Base-by-base conservation (phyloP, 2,329 filamentous ascomycete genomes). In the Huntiella omanensis region DNA sequence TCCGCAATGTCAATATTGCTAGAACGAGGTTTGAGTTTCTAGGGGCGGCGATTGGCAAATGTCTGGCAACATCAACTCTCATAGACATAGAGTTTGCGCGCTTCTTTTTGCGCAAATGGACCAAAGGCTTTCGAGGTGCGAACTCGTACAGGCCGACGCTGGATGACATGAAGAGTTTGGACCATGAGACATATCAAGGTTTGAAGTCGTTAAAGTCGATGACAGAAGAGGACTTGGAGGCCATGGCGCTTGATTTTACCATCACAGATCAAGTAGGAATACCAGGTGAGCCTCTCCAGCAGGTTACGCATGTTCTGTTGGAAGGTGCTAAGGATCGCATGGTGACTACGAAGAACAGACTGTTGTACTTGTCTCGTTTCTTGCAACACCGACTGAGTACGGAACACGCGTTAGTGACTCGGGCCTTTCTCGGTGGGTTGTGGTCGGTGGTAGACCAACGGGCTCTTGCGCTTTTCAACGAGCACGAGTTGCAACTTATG, bases 401-500 rank as follows among this genome's bases (percentile, higher is more conserved):
- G 1, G 91, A 96, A 57, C 83, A 84, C 1, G 72, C 73, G 43
- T 64, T 69, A n/a, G 86, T 95, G 57, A 95, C 87, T 1, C 71
- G 77, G 16, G 85, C 86, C 1, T 98, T 98, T 59, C 71, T 98
- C 5, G 77, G 77, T 47, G 91, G 91, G 0, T 74, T 98, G 1
- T 77, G 82, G 16, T 71, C 79, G 52, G 93, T 98, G 57, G 91
- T 98, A 53, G 80, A 87, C 49, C 87, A 88, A 0, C 75, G 76
- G 3, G 98, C 91, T 91, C 71, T 98, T 4, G 86, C 81, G 55
- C 96, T 98, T 91, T 98, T 98, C 68, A 98, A 98, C 60, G 88
- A 95, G 59, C 76, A 76, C 3, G 91, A 98, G 60, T 71, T 98
- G 4, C 91, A 96, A 62, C 91, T 84, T 1, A 77, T 98, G 4